A percentile compares a stretch with the other conserved stretches of the same genome.
Evolutionary conservation across 2,329 filamentous ascomycete genomes (phyloP).

Genomic region (Elsinoe batatas): DNA sequence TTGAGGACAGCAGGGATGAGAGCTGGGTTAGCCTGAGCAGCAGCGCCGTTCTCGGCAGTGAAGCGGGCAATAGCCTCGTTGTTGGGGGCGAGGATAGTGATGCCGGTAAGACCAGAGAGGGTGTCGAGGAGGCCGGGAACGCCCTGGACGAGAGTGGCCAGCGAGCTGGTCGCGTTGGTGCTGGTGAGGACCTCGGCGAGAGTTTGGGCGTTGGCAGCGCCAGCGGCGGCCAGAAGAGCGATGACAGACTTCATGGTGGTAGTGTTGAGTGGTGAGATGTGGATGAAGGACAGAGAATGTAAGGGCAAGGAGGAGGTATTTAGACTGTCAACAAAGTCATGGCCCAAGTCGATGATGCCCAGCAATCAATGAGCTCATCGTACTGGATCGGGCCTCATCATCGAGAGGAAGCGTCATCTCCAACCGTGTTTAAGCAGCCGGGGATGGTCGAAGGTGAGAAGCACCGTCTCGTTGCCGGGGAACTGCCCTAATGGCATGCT

Average conservation of each 20-base stretch:
- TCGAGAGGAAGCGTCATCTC: slow-evolving; percentile 11
- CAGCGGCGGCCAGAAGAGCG: slow-evolving; percentile 12
- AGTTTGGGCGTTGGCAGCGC: slow-evolving; percentile 16
- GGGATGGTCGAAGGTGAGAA: slow-evolving; percentile 2
- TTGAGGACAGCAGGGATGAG: slow-evolving; percentile 39
- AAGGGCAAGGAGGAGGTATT: background rate
- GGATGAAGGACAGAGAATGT: background rate
- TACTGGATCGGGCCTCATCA: slow-evolving; percentile 10
- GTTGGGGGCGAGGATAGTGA: slow-evolving; percentile 50
- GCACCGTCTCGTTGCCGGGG: slow-evolving; percentile 4
- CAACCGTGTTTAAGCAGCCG: slow-evolving; percentile 2
- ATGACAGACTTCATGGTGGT: slow-evolving; percentile 11
- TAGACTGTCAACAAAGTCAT: background rate
- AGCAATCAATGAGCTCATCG: slow-evolving; percentile 12
- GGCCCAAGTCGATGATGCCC: slow-evolving; percentile 3
- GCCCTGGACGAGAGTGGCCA: slow-evolving; percentile 20
- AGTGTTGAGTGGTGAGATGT: background rate
- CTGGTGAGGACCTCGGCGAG: slow-evolving; percentile 19
- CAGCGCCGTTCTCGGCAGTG: slow-evolving; percentile 23
- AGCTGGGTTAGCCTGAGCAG: slow-evolving; percentile 24
- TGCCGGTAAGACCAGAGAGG: slow-evolving; percentile 25
- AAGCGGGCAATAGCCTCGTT: slow-evolving; percentile 33
- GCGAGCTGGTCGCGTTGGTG: slow-evolving; percentile 20
- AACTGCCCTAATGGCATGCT: slow-evolving; percentile 9
- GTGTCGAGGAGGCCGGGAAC: slow-evolving; percentile 25